Base-by-base conservation (phyloP, 2,329 filamentous ascomycete genomes). In the Ophiostoma pallidulum region DNA sequence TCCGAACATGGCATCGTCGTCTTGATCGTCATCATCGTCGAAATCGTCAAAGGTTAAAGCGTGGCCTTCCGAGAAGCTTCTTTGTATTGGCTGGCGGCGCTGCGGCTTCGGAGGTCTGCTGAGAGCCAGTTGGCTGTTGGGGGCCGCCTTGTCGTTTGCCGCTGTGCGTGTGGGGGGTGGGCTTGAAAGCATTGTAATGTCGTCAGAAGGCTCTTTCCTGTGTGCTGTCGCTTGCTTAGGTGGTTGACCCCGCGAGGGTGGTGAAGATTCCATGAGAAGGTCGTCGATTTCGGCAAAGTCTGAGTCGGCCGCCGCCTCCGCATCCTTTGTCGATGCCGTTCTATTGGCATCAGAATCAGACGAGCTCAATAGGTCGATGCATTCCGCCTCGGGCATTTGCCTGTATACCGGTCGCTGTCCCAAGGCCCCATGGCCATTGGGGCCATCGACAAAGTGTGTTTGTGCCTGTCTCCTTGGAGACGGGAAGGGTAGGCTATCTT, bases 361-460 rank as follows among this genome's bases (percentile, higher is more conserved):
- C 2, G 53, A 54, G 33, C 44, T 53, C 22, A 53, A n/a, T 2
- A 54, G 32, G 4, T 53, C 48, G 9, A 54, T 53, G 20, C 40
- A 46, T 9, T 47, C 46, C 3, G 45, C 31, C 4, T 18, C 10
- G 4, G 13, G 5, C 12, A 26, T 31, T 14, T n/a, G 14, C 4
- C n/a, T 18, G 8, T 33, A 10, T n/a, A 2, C 2, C n/a, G n/a
- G 37, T 18, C 37, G 14, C 10, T 22, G 12, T 7, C 22, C 12
- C 5, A 36, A 4, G 28, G 24, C 19, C 14, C 5, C 19, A 19
- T 14, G 3, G 16, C 37, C 35, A 16, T 48, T 8, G 24, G 20
- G 14, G 13, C 18, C 16, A 14, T 40, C 8, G 4, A 24, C 13
- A 16, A 31, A 20, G 12, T 19, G 42, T 4, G 42, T 31, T 24